Percentiles rank a stretch among this genome's conserved stretches.
Evolutionary conservation across 495 filamentous ascomycete species (phyloP).

Genomic region (Xylaria grammica): DNA sequence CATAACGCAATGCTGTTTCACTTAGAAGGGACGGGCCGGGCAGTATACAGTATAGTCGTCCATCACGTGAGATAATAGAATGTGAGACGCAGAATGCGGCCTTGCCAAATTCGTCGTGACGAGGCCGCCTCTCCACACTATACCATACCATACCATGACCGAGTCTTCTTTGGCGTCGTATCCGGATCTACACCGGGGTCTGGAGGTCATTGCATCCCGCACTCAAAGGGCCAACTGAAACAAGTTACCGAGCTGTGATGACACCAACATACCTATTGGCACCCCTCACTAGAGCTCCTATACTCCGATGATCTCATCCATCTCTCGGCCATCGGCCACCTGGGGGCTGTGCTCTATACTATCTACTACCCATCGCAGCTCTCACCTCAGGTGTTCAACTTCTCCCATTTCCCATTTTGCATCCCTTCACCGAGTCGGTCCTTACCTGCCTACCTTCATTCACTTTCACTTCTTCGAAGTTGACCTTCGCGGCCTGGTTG

Average conservation of each 20-base stretch:
- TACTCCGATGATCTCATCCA: constrained; percentile 2
- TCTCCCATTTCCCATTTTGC: constrained; percentile 14
- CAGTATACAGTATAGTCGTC: neutral
- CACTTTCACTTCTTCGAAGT: constrained; percentile 38
- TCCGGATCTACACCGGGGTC: constrained; percentile 11
- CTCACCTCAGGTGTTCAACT: neutral
- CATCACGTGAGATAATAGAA: neutral
- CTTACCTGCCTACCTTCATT: constrained; percentile 11
- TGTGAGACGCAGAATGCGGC: constrained; percentile 1
- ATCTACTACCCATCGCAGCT: neutral
- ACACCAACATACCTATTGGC: neutral
- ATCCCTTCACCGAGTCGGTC: constrained; percentile 8
- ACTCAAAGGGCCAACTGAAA: constrained; percentile 17
- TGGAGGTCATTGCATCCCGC: neutral
- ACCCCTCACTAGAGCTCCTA: neutral
- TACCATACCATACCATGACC: neutral
- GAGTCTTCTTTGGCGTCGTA: neutral
- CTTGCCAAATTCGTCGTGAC: neutral
- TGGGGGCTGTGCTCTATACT: neutral
- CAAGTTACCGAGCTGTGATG: constrained; percentile 8
- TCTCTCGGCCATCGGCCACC: neutral
- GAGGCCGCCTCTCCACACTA: neutral
- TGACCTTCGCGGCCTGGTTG: constrained; percentile 40
- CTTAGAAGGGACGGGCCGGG: neutral
- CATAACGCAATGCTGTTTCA: neutral